These are phyloP conservation scores for Kodamaea kaohsiungensis DNA, from an alignment of 805 yeast species.

Conservation along the genomic window DNA sequence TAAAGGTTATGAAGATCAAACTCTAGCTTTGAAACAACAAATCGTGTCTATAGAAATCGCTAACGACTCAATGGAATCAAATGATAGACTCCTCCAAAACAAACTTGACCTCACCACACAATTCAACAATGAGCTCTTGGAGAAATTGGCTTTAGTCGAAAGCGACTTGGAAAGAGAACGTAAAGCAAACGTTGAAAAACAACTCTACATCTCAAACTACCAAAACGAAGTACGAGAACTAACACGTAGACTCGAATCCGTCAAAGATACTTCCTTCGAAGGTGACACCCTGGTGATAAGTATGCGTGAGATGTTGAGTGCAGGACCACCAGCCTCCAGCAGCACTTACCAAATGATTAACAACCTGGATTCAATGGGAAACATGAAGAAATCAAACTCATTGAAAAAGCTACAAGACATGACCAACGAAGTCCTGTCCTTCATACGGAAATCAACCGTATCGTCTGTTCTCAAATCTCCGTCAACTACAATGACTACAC, in stretches of 20 bases:
- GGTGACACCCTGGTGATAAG: conserved; percentile 21
- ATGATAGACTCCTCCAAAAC: conserved; percentile 36
- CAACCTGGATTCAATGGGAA: neutral
- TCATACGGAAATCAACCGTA: conserved; percentile 14
- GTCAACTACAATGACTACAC: conserved; percentile 21
- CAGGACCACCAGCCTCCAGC: conserved; percentile 24
- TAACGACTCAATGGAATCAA: conserved; percentile 42
- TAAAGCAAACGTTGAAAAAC: conserved; percentile 23
- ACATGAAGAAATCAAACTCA: conserved; percentile 27
- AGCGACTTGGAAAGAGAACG: conserved; percentile 38
- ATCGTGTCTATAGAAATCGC: conserved; percentile 44
- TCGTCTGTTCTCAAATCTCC: conserved; percentile 19
- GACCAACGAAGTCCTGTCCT: conserved; percentile 19
- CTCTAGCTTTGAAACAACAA: conserved; percentile 26
- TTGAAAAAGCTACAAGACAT: conserved; percentile 33
- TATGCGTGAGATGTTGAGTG: conserved; percentile 24
- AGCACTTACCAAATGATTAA: neutral
- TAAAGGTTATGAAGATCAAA: conserved; percentile 20
- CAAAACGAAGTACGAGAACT: conserved; percentile 30
- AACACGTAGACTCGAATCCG: conserved; percentile 9
- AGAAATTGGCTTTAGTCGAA: conserved; percentile 43
- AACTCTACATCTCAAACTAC: conserved; percentile 30
- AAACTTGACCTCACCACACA: conserved; percentile 37
- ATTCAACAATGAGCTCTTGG: conserved; percentile 43
- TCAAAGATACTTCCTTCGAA: neutral